phyloP scores from a whole-genome alignment of 2,329 filamentous ascomycete genomes.

The Ophiosphaerella korrae region DNA sequence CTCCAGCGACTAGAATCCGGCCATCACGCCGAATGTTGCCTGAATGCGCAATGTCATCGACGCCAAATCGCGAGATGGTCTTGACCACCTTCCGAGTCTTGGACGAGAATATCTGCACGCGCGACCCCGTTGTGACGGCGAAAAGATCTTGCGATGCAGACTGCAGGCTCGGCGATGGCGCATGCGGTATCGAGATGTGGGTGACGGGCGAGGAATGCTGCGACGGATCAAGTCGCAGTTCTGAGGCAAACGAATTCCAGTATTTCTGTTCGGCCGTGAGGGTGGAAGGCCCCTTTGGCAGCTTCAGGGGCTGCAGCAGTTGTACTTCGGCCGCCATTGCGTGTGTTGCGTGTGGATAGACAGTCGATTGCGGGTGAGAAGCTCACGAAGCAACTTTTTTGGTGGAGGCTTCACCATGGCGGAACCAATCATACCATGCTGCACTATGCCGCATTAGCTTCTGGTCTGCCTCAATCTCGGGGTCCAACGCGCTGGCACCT shows the following conservation, averaged over 20 bases:
- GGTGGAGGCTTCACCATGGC: slow-evolving; percentile 12
- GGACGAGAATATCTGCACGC: slow-evolving; percentile 91
- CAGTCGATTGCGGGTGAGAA: neutral
- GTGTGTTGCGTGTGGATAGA: slow-evolving; percentile 9
- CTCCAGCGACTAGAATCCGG: slow-evolving; percentile 85
- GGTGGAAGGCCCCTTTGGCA: slow-evolving; percentile 80
- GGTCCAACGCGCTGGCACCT: slow-evolving; percentile 7
- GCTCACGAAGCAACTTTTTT: slow-evolving; percentile 26
- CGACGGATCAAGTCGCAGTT: slow-evolving; percentile 80
- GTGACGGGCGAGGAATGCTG: slow-evolving; percentile 89
- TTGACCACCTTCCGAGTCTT: slow-evolving; percentile 90
- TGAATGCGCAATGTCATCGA: slow-evolving; percentile 83
- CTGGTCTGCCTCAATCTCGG: slow-evolving; percentile 5
- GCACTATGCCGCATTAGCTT: slow-evolving; percentile 4
- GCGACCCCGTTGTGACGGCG: slow-evolving; percentile 90
- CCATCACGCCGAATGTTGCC: slow-evolving; percentile 89
- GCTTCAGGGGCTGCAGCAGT: slow-evolving; percentile 78
- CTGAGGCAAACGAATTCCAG: slow-evolving; percentile 94
- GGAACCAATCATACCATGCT: slow-evolving; percentile 11
- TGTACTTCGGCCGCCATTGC: slow-evolving; percentile 85
- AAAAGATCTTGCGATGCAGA: slow-evolving; percentile 68
- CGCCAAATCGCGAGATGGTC: slow-evolving; percentile 84
- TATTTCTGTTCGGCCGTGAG: slow-evolving; percentile 92
- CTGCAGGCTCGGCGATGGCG: slow-evolving; percentile 46
- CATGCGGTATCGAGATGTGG: slow-evolving; percentile 75